Evolutionary conservation across 2,329 filamentous ascomycete species (phyloP), one percentile per base, ranked within the genome.

Genomic region (Raffaelea ambrosiae): DNA sequence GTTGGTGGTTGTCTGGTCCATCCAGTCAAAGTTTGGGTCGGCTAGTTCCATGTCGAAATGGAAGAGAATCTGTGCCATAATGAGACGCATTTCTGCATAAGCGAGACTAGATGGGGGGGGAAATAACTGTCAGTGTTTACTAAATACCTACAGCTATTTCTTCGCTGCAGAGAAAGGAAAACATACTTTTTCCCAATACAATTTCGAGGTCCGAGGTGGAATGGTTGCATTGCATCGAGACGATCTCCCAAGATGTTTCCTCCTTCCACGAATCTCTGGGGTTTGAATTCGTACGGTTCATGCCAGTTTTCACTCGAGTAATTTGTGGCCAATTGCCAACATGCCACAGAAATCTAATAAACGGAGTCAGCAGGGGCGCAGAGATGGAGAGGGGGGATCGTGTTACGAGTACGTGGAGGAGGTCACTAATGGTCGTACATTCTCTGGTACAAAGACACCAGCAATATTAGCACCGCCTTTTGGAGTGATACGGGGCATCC

Each of bases 41-140:
- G 51, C 52, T 10, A 65, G 51, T 29, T 53, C 41, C 49, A 67
- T 43, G 46, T 67, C 63, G 43, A 68, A 68, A 40, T 63, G 61
- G 47, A 55, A 67, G 1, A 67, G 43, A 5, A 68, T 38, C 11
- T 55, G 55, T 8, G 64, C 59, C 5, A 67, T 48, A 16, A 66
- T 62, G 10, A 66, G 44, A 9, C 64, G 59, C 60, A 67, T 64
- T 49, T 67, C 65, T 18, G 55, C 58, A 33, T 63, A 63, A 16
- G 65, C 65, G 10, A 67, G 57, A 46, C 61, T 66, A 40, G 16
- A n/a, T 10, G 13, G 16, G 35, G n/a, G n/a, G n/a, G n/a, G n/a
- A n/a, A n/a, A n/a, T n/a, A n/a, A n/a, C n/a, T n/a, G n/a, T n/a
- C n/a, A n/a, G n/a, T n/a, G n/a, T n/a, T n/a, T n/a, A n/a, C n/a